Percentiles rank a stretch among this genome's conserved stretches.
Evolutionary conservation across 495 filamentous ascomycete genomes (phyloP).

Genomic region (Penicillium maclennaniae): DNA sequence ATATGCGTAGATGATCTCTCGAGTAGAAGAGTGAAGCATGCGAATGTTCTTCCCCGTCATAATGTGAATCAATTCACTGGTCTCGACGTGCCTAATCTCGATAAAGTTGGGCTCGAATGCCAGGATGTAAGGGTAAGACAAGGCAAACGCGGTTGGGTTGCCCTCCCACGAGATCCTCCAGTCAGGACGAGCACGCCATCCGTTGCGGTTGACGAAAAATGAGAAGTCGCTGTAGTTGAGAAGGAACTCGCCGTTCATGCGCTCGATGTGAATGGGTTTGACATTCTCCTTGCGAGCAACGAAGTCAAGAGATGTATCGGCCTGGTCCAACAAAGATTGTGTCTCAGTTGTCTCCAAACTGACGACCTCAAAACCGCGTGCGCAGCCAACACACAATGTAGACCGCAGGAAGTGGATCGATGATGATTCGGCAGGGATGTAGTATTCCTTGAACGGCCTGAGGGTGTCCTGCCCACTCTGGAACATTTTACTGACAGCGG

Average conservation of each 20-base stretch:
- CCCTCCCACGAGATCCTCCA: constrained; percentile 99
- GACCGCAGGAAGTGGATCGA: constrained; percentile 97
- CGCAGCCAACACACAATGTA: constrained; percentile 94
- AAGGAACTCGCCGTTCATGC: constrained; percentile 93
- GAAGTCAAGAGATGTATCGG: constrained; percentile 96
- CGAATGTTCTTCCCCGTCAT: constrained; percentile 92
- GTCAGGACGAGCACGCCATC: constrained; percentile 91
- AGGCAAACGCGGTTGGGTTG: constrained; percentile 80
- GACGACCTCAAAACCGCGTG: constrained; percentile 94
- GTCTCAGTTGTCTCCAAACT: constrained; percentile 95
- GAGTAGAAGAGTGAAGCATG: constrained; percentile 92
- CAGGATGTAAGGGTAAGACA: constrained; percentile 92
- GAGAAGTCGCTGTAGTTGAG: constrained; percentile 98
- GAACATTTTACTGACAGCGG: constrained; percentile 92
- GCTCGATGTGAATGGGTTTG: constrained; percentile 96
- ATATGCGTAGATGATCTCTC: constrained; percentile 97
- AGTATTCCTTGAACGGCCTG: constrained; percentile 98
- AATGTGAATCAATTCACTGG: constrained; percentile 83
- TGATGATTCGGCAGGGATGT: constrained; percentile 92
- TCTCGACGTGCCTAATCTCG: constrained; percentile 92
- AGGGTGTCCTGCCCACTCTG: constrained; percentile 88
- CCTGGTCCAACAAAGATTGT: constrained; percentile 94
- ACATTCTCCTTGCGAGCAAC: constrained; percentile 88
- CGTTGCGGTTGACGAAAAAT: constrained; percentile 98
- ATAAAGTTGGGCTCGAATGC: constrained; percentile 99